phyloP scores from a whole-genome alignment of 305 asterid genomes.

The Fraxinus platypoda region DNA sequence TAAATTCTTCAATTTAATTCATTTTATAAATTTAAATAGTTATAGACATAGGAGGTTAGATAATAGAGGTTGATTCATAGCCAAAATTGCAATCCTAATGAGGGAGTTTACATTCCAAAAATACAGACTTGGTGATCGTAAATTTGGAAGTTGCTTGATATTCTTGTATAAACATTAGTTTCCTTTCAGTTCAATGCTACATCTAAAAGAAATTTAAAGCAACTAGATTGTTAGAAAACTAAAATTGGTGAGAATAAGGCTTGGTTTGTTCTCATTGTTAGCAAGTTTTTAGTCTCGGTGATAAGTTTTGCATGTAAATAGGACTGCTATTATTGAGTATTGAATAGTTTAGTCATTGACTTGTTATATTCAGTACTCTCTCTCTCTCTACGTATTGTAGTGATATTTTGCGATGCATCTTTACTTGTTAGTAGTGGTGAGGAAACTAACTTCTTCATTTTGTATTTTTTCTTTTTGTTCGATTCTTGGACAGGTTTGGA shows the following conservation, averaged over 20 bases:
- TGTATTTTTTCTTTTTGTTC: not conserved
- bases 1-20: conserved; percentile 11
- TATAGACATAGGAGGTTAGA: not conserved
- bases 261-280: not conserved
- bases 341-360: not conserved
- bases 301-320: not conserved
- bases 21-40: not conserved
- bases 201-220: not conserved
- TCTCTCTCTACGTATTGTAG: not conserved
- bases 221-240: not conserved
- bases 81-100: not conserved
- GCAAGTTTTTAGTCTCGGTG: not conserved
- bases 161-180: not conserved
- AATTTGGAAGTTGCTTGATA: not conserved
- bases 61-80: not conserved
- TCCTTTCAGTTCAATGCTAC: not conserved
- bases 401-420: not conserved
- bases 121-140: not conserved
- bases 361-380: not conserved
- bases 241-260: not conserved
- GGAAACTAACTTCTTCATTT: not conserved
- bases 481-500: conserved; percentile 65
- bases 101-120: not conserved
- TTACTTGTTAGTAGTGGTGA: not conserved
- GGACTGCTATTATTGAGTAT: not conserved